Evolutionary conservation across 2,329 filamentous ascomycete species (phyloP).

Genomic region (Alternaria viburni): DNA sequence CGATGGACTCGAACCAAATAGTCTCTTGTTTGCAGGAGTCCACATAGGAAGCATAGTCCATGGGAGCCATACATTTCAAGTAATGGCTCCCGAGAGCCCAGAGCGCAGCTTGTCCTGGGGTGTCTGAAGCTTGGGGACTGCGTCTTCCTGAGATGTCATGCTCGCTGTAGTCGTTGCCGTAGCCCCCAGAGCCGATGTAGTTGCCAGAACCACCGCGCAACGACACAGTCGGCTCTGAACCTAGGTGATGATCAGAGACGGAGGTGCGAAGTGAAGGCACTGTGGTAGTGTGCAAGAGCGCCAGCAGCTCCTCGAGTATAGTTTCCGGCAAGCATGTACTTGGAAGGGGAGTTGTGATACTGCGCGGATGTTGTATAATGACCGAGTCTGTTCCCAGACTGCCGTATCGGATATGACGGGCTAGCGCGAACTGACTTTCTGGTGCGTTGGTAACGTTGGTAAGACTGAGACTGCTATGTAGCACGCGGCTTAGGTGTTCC

Average conservation of each 20-base stretch:
- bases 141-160: neutral
- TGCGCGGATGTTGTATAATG: conserved; percentile 12
- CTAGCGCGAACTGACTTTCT: conserved; percentile 2
- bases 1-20: neutral
- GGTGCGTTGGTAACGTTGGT: neutral
- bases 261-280: neutral
- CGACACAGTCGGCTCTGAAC: conserved; percentile 2
- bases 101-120: neutral
- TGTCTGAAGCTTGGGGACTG: neutral
- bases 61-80: neutral
- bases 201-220: conserved; percentile 21
- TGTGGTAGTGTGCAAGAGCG: neutral
- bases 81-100: neutral
- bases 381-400: conserved; percentile 9
- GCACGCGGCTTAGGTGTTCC: conserved; percentile 33
- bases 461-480: conserved; percentile 23
- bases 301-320: neutral
- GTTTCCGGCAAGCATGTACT: neutral
- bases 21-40: neutral
- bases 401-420: conserved; percentile 10
- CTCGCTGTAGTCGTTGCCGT: neutral
- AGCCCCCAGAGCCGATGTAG: neutral
- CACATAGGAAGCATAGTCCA: neutral
- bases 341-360: conserved; percentile 10
- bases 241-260: neutral